Evolutionary conservation across 345 rosid species (phyloP).

Genomic region (Cardamine chenopodiifolia): DNA sequence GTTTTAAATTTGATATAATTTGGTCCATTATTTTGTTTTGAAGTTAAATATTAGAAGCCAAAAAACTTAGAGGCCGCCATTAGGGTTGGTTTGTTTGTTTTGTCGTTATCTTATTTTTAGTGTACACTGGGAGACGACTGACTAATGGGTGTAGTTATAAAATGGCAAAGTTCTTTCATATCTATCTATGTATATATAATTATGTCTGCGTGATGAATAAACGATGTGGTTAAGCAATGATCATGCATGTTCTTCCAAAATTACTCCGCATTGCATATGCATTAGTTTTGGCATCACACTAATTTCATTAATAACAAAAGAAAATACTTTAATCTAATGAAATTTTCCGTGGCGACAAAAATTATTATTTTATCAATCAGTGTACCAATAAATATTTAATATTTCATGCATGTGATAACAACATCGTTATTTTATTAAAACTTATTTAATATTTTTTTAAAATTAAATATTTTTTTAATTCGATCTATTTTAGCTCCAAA

Average conservation of each 20-base stretch:
- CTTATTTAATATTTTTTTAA: background rate
- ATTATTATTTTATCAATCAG: background rate
- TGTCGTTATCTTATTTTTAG: background rate
- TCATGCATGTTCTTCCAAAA: slow-evolving; percentile 31
- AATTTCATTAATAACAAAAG: background rate
- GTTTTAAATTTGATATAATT: background rate
- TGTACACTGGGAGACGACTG: background rate
- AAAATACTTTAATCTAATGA: background rate
- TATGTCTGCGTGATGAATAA: background rate
- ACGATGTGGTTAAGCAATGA: slow-evolving; percentile 30
- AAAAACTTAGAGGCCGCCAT: slow-evolving; percentile 13
- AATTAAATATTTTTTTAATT: background rate
- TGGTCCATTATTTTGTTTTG: background rate
- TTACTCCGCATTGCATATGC: slow-evolving; percentile 28
- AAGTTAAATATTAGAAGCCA: background rate
- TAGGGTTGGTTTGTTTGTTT: slow-evolving; percentile 13
- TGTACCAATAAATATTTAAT: background rate
- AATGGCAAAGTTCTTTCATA: background rate
- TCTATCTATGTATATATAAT: background rate
- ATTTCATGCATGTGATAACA: background rate
- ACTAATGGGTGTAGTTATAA: background rate
- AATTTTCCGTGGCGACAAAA: background rate
- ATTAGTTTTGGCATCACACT: slow-evolving; percentile 23
- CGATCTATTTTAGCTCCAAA: background rate
- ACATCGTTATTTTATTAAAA: background rate